Conservation (phyloP, 345 rosid genomes). For the Pelargonium nanum region DNA sequence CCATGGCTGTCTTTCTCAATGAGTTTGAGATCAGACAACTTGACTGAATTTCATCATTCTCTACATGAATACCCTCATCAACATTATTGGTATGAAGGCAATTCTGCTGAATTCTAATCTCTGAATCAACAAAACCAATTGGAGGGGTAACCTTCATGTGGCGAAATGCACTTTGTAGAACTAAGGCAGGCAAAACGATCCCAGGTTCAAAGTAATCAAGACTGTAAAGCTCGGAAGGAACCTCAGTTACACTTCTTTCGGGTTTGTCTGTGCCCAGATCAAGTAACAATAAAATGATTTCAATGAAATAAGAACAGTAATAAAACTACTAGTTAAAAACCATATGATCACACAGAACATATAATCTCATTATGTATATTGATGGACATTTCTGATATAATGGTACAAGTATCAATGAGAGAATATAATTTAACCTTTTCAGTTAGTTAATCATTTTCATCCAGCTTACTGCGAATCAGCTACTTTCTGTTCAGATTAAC, state of each 20-base stretch:
- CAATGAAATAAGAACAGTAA: slow-evolving; percentile 7
- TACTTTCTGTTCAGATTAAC: slow-evolving; percentile 1
- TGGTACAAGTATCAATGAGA: not conserved
- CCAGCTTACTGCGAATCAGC: not conserved
- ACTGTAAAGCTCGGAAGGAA: slow-evolving; percentile 18
- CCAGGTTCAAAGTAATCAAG: slow-evolving; percentile 14
- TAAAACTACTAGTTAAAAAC: not conserved
- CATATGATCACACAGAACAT: not conserved
- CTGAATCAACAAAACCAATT: slow-evolving; percentile 16
- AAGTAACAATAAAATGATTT: slow-evolving; percentile 9
- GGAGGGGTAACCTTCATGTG: slow-evolving; percentile 37
- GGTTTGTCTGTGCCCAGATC: slow-evolving; percentile 32
- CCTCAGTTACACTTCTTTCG: slow-evolving; percentile 26
- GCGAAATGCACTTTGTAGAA: slow-evolving; percentile 43
- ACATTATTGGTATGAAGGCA: slow-evolving; percentile 7
- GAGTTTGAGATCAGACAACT: slow-evolving; percentile 18
- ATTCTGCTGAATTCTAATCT: slow-evolving; percentile 16
- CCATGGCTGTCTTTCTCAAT: slow-evolving; percentile 13
- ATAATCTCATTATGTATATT: not conserved
- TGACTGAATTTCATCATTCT: slow-evolving; percentile 22
- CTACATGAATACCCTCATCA: slow-evolving; percentile 17
- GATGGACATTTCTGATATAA: not conserved
- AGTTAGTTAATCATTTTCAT: no score
- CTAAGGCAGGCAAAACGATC: slow-evolving; percentile 26
- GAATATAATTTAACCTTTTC: not conserved